phyloP scores from a whole-genome alignment of 2,329 filamentous ascomycete species.

The Periconia digitata region DNA sequence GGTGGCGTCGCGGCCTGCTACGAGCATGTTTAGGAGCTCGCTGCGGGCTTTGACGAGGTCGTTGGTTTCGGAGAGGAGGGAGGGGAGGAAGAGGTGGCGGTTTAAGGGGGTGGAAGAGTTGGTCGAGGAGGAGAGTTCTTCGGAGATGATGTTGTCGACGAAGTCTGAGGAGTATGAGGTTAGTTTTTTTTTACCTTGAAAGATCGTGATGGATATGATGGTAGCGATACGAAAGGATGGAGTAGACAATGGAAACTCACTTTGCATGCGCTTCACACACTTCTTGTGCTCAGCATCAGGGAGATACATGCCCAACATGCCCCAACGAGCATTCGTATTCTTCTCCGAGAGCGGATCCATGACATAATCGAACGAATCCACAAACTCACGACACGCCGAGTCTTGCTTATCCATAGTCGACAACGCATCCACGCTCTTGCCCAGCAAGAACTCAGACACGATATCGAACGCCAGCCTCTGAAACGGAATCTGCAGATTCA shows the following conservation, averaged over 20 bases:
- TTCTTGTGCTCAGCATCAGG: conserved; percentile 19
- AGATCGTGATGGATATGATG: no score
- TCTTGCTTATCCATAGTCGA: conserved; percentile 1
- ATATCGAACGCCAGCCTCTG: conserved; percentile 27
- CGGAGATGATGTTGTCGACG: conserved; percentile 75
- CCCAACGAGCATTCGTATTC: conserved; percentile 15
- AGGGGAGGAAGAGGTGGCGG: conserved; percentile 28
- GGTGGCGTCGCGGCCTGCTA: conserved; percentile 39
- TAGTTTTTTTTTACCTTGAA: conserved; percentile 72
- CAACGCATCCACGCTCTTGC: conserved; percentile 20
- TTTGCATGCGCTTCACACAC: conserved; percentile 17
- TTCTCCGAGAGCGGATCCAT: conserved; percentile 11
- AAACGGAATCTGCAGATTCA: conserved; percentile 31
- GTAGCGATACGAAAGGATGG: no score
- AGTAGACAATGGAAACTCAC: conserved; percentile 10
- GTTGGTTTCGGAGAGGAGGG: conserved; percentile 19
- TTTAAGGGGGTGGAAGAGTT: conserved; percentile 63
- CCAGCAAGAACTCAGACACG: conserved; percentile 31
- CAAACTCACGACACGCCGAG: conserved; percentile 13
- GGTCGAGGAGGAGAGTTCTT: conserved; percentile 66
- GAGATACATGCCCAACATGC: conserved; percentile 13
- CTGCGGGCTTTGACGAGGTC: conserved; percentile 22
- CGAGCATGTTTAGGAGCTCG: conserved; percentile 37
- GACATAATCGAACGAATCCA: conserved; percentile 27
- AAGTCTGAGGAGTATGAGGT: conserved; percentile 71